Evolutionary conservation across 202 grass and related monocot genomes (phyloP), one percentile per base, ranked within the genome.

Genomic region (Schoenoplectus triqueter): DNA sequence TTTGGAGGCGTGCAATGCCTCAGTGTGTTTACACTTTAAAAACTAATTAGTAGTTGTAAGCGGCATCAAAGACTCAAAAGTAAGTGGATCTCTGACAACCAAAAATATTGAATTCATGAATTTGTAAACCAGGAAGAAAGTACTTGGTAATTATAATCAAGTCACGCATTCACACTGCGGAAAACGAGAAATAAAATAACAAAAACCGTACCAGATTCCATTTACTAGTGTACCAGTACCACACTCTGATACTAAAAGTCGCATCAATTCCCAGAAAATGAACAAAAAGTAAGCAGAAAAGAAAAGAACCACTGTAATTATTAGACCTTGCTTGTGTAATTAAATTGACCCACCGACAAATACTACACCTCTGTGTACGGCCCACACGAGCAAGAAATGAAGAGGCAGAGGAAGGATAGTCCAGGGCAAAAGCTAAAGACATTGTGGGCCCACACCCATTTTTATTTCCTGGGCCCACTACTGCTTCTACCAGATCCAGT

Each of bases 391-490:
- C 18, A 74, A 51, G 71, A 48, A 72, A 49, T n/a, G 44, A 48
- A 71, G 13, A 71, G 4, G 41, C 44, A 72, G 17, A 44, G 39
- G 11, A 65, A 19, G 1, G 19, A 21, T 5, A 65, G 31, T n/a
- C 40, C 45, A 72, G 48, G 69, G 41, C 69, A 72, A 72, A 59
- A 4, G 69, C 47, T 54, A 74, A 22, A 75, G 49, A 55, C 49
- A 55, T 13, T 7, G 11, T 57, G 73, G 51, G 22, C 73, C 51
- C 21, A 77, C 31, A 22, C 1, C 1, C 21, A n/a, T 8, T 77
- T 76, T 77, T 76, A 76, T 76, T 41, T 77, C 5, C 10, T 77
- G 51, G 73, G 73, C 73, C 73, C 51, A 57, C 51, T 59, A 4
- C 59, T 59, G 21, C 18, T 59, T 7, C 51, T 41, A 40, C 73